Evolutionary conservation across 257 asterid genomes (phyloP).

Genomic region (Solanum virginianum): DNA sequence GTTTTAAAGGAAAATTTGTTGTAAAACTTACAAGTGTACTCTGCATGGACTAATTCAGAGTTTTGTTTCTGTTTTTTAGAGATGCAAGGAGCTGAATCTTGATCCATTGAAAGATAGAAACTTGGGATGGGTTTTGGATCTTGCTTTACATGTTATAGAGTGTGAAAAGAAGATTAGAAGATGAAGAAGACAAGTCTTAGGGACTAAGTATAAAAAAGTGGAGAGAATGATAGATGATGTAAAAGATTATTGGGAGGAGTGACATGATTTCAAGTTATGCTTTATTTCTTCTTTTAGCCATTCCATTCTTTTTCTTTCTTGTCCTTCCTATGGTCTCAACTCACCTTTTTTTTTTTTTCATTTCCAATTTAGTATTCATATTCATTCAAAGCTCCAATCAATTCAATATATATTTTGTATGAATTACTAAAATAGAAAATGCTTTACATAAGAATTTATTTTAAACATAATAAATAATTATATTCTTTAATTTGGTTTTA

Average conservation of each 20-base stretch:
- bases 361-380: fast-evolving
- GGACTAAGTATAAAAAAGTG: conserved; percentile 38
- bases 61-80: conserved; percentile 11
- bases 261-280: conserved; percentile 34
- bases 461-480: too few species aligned
- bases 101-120: conserved; percentile 42
- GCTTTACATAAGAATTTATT: too few species aligned
- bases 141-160: conserved; percentile 1
- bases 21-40: conserved; percentile 30
- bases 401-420: not conserved
- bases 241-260: conserved; percentile 43
- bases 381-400: not conserved
- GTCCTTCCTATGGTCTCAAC: conserved; percentile 3
- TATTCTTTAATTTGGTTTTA: too few species aligned
- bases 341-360: not conserved
- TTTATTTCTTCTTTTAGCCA: conserved; percentile 8
- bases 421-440: too few species aligned
- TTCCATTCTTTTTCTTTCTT: conserved; percentile 17
- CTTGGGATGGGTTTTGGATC: not conserved
- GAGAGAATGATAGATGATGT: conserved; percentile 12
- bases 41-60: conserved; percentile 14
- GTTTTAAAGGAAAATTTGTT: conserved; percentile 43
- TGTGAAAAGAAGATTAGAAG: conserved; percentile 9
- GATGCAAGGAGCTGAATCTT: conserved; percentile 11
- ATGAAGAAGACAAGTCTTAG: conserved; percentile 32